Evolutionary conservation across 768 basidiomycete genomes (phyloP), one percentile per base, ranked within the genome.

Genomic region (Exsudoporus frostii): DNA sequence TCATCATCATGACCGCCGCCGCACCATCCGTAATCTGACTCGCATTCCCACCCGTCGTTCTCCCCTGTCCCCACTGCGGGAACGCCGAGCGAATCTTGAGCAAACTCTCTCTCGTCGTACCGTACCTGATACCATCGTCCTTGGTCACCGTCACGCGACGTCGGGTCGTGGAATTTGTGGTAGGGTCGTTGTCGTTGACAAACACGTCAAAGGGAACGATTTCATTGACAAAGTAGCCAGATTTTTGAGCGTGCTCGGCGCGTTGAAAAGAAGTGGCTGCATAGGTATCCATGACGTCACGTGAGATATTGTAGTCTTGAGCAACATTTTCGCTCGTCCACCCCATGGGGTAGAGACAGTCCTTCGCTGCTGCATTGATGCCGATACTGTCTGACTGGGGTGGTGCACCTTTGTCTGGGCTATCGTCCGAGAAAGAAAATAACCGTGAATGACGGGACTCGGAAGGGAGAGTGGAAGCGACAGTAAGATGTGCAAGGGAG

Each of bases 261-360:
- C 84, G 84, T 59, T 86, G 85, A 68, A 86, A 91, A 0, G 91
- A 93, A 42, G 71, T 63, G 2, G 90, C 86, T 2, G 90, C 85
- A 62, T 82, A 85, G 33, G 74, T 75, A 64, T 93, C 90, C 76
- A 90, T 89, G 51, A 85, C 81, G 46, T 88, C 82, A 33, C 90
- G 79, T 44, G 85, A 79, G 53, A 93, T 73, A 53, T 80, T 70
- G 68, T 83, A 92, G 39, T 92, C 88, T 30, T 72, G 70, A 0
- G 90, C 90, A 30, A 93, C 88, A 56, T 91, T 93, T 70, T 93
- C 90, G 58, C 85, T 86, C 7, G 90, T 91, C 91, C 91, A 92
- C 7, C 90, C 90, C 91, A 92, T 93, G 30, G 86, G 87, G 64
- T 83, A 73, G 20, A 74, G 64, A 54, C 84, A 85, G 57, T 88